Base-by-base conservation (phyloP, 306 rosid genomes). In the Fragaria ananassa region DNA sequence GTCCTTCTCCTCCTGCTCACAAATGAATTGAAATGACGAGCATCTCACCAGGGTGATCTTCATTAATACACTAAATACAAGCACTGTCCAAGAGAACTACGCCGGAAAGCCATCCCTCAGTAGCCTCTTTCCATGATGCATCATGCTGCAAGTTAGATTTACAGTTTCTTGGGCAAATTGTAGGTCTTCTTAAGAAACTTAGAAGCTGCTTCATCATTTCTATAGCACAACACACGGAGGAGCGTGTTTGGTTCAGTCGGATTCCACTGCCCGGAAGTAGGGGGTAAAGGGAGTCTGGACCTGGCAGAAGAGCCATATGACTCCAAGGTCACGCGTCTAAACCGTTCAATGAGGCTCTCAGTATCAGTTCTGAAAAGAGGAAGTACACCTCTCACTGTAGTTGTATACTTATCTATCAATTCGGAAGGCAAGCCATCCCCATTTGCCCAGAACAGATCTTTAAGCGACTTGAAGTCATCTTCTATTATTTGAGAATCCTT, bases 341-440 rank as follows among this genome's bases (percentile, higher is more conserved):
- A 95, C 78, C 87, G 90, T 72, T 95, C 97, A 29, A 92, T 80
- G 75, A 95, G 85, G 81, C 79, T 86, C 70, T 90, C 96, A 42
- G 99, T 89, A 71, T 92, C 99, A 0, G 90, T 85, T 84, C 91
- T 87, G 83, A 89, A 85, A 74, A 95, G 97, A 31, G 97, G 97
- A 66, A 95, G 93, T 81, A 95, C 77, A 76, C 85, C 86, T 74
- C 92, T 90, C 51, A 81, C 83, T 3, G 91, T 86, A 54, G 93
- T 70, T 61, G 97, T 85, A 74, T 80, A 95, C 81, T 91, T 90
- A 44, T 95, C 99, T 29, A 92, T 89, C 82, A 89, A 73, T 80
- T 95, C 99, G 45, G 89, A 89, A 71, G 97, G 97, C 83, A 95
- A 82, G 57, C 99, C 97, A 19, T 95, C 99, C 74, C 97, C 99